phyloP scores from a whole-genome alignment of 345 rosid genomes.

The Acer campestre region DNA sequence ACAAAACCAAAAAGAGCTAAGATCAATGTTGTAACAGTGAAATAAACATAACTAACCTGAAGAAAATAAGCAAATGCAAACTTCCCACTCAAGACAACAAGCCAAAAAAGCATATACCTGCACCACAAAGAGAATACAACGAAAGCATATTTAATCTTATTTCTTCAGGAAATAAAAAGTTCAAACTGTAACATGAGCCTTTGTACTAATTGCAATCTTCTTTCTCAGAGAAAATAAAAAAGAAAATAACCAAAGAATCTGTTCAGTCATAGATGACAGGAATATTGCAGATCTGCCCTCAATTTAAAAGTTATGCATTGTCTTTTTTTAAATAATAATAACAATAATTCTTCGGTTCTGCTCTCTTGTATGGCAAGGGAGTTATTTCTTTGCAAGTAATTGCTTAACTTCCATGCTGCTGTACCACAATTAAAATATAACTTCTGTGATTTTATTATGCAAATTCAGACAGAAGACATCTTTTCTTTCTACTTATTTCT shows the following conservation, averaged over 20 bases:
- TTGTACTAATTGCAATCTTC: neutral
- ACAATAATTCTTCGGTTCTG: neutral
- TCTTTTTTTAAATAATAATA: neutral
- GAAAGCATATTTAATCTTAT: neutral
- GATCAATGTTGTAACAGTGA: neutral
- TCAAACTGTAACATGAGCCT: neutral
- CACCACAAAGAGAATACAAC: conserved; percentile 14
- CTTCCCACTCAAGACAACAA: conserved; percentile 72
- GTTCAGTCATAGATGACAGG: neutral
- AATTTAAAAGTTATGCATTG: neutral
- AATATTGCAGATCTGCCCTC: neutral
- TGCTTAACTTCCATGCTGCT: neutral
- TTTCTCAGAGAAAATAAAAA: neutral
- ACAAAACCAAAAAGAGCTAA: neutral
- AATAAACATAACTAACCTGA: conserved; percentile 50
- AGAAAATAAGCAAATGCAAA: conserved; percentile 93
- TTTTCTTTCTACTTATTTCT: neutral
- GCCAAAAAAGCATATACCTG: conserved; percentile 97
- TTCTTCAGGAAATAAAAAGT: neutral
- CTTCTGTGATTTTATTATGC: neutral
- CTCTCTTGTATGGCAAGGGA: neutral
- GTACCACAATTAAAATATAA: conserved; percentile 5
- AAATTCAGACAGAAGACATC: neutral
- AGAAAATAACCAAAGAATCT: neutral
- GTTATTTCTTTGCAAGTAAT: neutral